Base-by-base conservation (phyloP, 2,329 filamentous ascomycete genomes). In the Delphinella strobiligena region DNA sequence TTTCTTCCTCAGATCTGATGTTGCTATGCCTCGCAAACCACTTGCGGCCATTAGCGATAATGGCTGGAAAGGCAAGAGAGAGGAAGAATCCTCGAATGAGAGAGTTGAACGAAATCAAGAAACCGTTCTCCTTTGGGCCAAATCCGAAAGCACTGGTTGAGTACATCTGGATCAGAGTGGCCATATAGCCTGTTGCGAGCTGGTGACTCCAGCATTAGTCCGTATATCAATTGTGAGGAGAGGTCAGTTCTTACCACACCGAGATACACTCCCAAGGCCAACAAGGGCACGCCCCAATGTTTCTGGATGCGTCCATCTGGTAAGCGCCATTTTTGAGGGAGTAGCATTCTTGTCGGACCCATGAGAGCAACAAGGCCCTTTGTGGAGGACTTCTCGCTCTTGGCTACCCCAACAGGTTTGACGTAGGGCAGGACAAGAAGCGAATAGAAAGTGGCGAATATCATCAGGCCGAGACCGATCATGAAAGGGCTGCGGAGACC, bases 121-220 rank as follows among this genome's bases (percentile, higher is more conserved):
- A 59, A 1, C 65, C 62, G 37, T 69, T 69, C 22, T 63, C 61
- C 7, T 51, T 60, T 0, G 63, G 63, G 3, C 60, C 60, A 39
- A 69, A 69, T 5, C 53, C 54, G 42, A 67, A 66, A 2, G 59
- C 52, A 18, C 66, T 59, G 1, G 65, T 68, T 4, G 62, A 56
- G 47, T 66, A 69, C 59, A 69, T 64, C 40, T 69, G 66, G 0
- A 69, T 56, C 9, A 84, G 59, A 0, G 74, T 64, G 0, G 76
- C 74, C 0, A 79, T 77, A 41, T 81, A 84, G 2, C 76, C 78
- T 0, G 80, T 82, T 0, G 80, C 78, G 2, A 82, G 0, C 74
- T 27, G 22, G 12, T 27, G n/a, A 27, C 22, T 7, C 7, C 7
- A 27, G 7, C 22, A 12, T 27, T 27, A 27, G 22, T 27, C 7